These are phyloP conservation scores for Plasmodium chabaudi DNA, from an alignment of 169 alveolate species.

Conservation along the genomic window DNA sequence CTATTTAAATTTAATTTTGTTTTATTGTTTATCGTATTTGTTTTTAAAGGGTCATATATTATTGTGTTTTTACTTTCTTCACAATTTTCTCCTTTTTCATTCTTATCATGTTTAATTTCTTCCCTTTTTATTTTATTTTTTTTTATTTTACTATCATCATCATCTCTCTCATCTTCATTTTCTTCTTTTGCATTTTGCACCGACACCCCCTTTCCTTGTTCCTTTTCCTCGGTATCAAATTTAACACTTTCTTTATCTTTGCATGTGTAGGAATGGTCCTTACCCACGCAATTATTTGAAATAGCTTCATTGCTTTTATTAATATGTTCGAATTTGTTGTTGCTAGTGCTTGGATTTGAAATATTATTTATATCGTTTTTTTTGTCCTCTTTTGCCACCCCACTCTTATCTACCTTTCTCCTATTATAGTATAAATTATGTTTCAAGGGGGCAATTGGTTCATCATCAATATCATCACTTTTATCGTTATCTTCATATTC, in stretches of 20 bases:
- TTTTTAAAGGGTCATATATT: slow-evolving; percentile 10
- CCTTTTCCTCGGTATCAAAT: slow-evolving; percentile 1
- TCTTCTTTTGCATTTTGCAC: too few species aligned
- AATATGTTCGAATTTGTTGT: neutral
- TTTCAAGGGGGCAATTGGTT: slow-evolving; percentile 7
- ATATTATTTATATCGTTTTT: neutral
- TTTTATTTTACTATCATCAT: slow-evolving; percentile 1
- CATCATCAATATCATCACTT: slow-evolving; percentile 17
- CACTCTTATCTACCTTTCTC: slow-evolving; percentile 21
- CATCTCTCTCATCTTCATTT: neutral
- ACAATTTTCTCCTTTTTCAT: neutral
- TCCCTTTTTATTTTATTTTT: slow-evolving; percentile 10
- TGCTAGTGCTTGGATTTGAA: neutral
- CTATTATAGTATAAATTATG: slow-evolving; percentile 39
- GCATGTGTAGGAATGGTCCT: neutral
- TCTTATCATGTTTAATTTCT: slow-evolving; percentile 9
- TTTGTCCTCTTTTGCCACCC: slow-evolving; percentile 1
- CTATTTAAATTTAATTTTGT: slow-evolving; percentile 9
- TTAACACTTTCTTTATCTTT: neutral
- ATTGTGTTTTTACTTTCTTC: slow-evolving; percentile 7
- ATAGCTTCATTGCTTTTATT: neutral
- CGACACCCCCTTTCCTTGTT: neutral
- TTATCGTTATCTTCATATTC: slow-evolving; percentile 1
- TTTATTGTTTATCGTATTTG: slow-evolving; percentile 7
- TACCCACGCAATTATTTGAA: neutral